Evolutionary conservation across 352 stramenopile species (phyloP).

Genomic region (Phytopythium ostracodes): DNA sequence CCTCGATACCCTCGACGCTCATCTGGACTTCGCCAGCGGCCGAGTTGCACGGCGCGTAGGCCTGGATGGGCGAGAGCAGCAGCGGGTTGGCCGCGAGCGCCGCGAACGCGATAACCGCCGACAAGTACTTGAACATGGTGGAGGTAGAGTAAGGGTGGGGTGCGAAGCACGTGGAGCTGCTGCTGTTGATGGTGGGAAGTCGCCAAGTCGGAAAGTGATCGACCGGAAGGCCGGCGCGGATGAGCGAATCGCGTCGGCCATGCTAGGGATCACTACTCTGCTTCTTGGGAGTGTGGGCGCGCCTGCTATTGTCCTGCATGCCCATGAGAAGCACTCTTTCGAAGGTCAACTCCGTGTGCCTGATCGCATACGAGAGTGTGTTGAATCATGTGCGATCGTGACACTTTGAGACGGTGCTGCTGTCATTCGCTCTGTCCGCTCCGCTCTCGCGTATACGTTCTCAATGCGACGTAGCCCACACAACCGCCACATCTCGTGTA

Average conservation of each 20-base stretch:
- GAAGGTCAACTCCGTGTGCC: no score
- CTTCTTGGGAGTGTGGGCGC: no score
- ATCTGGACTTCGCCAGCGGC: slow-evolving; percentile 20
- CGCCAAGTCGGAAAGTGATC: neutral
- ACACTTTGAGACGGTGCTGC: no score
- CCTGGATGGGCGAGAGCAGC: slow-evolving; percentile 3
- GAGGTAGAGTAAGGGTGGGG: neutral
- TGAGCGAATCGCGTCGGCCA: neutral
- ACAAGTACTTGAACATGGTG: slow-evolving; percentile 24
- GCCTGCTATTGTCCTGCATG: no score
- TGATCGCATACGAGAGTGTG: no score
- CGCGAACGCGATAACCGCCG: slow-evolving; percentile 13
- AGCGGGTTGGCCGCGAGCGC: slow-evolving; percentile 4
- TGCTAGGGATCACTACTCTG: no score
- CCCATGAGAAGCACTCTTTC: no score
- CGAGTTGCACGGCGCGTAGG: slow-evolving; percentile 11
- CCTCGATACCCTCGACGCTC: slow-evolving; percentile 28
- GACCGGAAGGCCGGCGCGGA: neutral
- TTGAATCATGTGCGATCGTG: no score
- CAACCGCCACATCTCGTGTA: no score
- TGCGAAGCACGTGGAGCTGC: neutral
- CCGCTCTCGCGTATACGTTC: no score
- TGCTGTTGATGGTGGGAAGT: neutral
- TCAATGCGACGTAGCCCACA: no score
- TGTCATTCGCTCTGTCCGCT: no score